Percentiles rank a stretch among this genome's conserved stretches.
Evolutionary conservation across 2,329 filamentous ascomycete species (phyloP).

Genomic region (Cladobotryum protrusum): DNA sequence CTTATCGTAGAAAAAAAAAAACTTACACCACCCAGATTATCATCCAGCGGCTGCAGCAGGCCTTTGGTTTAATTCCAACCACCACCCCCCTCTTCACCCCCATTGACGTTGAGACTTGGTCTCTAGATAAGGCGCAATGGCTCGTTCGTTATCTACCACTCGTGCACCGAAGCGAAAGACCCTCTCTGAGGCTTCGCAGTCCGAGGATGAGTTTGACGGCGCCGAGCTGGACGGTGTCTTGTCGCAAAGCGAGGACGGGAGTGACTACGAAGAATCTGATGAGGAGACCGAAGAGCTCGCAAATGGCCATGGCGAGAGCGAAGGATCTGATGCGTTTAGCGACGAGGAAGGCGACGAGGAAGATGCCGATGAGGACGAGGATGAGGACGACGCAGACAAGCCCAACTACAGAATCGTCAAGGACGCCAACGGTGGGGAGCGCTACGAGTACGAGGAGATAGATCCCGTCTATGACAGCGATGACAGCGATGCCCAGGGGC

Average conservation of each 20-base stretch:
- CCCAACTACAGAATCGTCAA: slow-evolving; percentile 47
- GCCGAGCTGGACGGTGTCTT: slow-evolving; percentile 49
- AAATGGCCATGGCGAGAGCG: neutral
- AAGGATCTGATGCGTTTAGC: slow-evolving; percentile 12
- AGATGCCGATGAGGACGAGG: slow-evolving; percentile 35
- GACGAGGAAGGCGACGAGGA: slow-evolving; percentile 23
- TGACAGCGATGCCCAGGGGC: slow-evolving; percentile 75
- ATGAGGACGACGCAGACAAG: slow-evolving; percentile 27
- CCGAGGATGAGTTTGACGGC: slow-evolving; percentile 55
- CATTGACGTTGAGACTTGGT: neutral
- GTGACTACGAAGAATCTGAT: slow-evolving; percentile 17
- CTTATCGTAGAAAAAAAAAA: slow-evolving; percentile 10
- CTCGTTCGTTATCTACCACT: slow-evolving; percentile 10
- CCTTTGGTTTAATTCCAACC: neutral
- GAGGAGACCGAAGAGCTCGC: slow-evolving; percentile 6
- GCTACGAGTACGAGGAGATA: slow-evolving; percentile 91
- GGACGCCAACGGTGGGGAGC: slow-evolving; percentile 83
- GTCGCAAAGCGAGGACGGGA: slow-evolving; percentile 43
- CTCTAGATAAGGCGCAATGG: slow-evolving; percentile 10
- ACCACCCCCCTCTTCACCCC: no score
- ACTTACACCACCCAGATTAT: slow-evolving; percentile 7
- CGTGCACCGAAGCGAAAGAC: slow-evolving; percentile 58
- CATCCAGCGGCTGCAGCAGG: neutral
- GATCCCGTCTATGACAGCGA: slow-evolving; percentile 95
- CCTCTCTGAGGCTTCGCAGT: slow-evolving; percentile 48